Conservation (phyloP, 371 early-diverging fungal species). For the Mycotypha africana region DNA sequence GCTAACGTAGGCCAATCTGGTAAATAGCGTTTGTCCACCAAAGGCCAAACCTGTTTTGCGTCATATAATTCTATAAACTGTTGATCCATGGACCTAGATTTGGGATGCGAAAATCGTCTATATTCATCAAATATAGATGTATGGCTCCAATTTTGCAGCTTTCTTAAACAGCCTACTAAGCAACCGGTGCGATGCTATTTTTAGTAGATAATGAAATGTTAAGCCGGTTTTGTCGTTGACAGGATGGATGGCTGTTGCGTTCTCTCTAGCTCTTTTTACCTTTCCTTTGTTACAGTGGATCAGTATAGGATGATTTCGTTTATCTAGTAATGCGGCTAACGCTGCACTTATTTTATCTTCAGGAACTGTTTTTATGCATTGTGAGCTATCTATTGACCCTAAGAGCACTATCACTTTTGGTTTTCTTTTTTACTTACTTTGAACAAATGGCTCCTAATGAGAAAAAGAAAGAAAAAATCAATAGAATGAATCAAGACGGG, state of each 20-base stretch:
- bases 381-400: no score
- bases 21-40: constrained; percentile 57
- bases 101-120: constrained; percentile 88
- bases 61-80: constrained; percentile 97
- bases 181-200: constrained; percentile 91
- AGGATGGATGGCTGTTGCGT: no score
- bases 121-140: constrained; percentile 97
- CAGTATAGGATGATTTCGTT: constrained; percentile 87
- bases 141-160: constrained; percentile 90
- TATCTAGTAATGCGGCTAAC: constrained; percentile 75
- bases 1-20: constrained; percentile 77
- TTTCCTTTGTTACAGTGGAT: constrained; percentile 98
- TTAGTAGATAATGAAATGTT: no score
- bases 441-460: constrained; percentile 92
- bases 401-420: no score
- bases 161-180: constrained; percentile 90
- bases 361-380: constrained; percentile 72
- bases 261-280: constrained; percentile 27
- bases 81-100: constrained; percentile 93
- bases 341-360: constrained; percentile 89
- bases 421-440: no score
- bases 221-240: background rate
- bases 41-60: constrained; percentile 69
- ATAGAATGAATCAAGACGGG: background rate
- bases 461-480: background rate